Percentiles rank a stretch among this genome's conserved stretches.
Evolutionary conservation across 345 rosid species (phyloP).

Genomic region (Syzygium oleosum): DNA sequence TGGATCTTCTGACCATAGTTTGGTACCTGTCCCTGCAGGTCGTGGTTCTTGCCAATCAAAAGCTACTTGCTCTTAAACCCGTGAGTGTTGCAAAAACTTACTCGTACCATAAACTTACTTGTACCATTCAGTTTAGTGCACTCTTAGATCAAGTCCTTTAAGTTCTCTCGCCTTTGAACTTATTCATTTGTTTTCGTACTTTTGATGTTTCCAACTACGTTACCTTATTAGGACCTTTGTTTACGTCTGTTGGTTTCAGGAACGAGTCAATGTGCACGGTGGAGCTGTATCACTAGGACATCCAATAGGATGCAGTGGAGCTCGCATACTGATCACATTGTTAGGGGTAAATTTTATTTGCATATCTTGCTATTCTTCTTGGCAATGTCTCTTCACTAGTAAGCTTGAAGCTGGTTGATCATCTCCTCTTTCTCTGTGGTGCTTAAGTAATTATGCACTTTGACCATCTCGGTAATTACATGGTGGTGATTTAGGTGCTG

Average conservation of each 20-base stretch:
- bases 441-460: not conserved
- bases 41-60: constrained; percentile 80
- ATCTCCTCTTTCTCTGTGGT: not conserved
- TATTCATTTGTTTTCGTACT: not conserved
- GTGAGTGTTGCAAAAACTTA: constrained; percentile 34
- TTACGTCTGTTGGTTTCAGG: constrained; percentile 29
- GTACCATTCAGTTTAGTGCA: not conserved
- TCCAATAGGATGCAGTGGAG: constrained; percentile 97
- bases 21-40: constrained; percentile 36
- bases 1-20: not conserved
- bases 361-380: not conserved
- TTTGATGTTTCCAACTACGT: not conserved
- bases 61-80: constrained; percentile 66
- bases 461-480: not conserved
- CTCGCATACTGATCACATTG: constrained; percentile 83
- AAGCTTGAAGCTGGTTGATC: not conserved
- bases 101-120: not conserved
- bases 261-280: constrained; percentile 67
- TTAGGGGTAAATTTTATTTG: constrained; percentile 56
- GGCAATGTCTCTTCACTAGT: not conserved
- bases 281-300: constrained; percentile 96
- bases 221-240: not conserved
- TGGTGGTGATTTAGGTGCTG: constrained; percentile 43
- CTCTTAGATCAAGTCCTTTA: not conserved
- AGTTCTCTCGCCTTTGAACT: not conserved